Evolutionary conservation across 2,329 filamentous ascomycete species (phyloP).

Genomic region (Penicillium sp.): DNA sequence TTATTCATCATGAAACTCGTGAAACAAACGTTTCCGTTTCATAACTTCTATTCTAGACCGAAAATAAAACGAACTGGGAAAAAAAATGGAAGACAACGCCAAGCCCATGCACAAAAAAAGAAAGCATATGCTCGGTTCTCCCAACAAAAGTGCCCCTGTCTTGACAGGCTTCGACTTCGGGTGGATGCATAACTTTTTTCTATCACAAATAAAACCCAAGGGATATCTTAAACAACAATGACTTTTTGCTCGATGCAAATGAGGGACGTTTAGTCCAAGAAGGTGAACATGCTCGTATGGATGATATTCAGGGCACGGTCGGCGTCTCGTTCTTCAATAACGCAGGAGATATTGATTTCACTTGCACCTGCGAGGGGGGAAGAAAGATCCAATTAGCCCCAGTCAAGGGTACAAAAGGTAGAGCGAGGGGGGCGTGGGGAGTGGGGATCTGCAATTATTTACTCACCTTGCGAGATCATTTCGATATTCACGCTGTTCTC

Average conservation of each 20-base stretch:
- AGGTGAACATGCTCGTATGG: slow-evolving; percentile 93
- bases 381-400: slow-evolving; percentile 12
- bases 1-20: neutral
- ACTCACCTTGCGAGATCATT: slow-evolving; percentile 94
- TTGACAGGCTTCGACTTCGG: neutral
- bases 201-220: slow-evolving; percentile 12
- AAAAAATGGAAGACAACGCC: slow-evolving; percentile 14
- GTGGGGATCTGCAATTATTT: slow-evolving; percentile 8
- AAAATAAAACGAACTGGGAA: neutral
- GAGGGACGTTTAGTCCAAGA: slow-evolving; percentile 57
- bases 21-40: slow-evolving; percentile 1
- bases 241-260: slow-evolving; percentile 8
- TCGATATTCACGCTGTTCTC: slow-evolving; percentile 94
- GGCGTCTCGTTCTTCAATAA: slow-evolving; percentile 84
- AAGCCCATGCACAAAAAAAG: slow-evolving; percentile 16
- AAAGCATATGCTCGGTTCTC: slow-evolving; percentile 8
- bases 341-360: slow-evolving; percentile 98
- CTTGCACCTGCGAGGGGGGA: slow-evolving; percentile 61
- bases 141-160: neutral
- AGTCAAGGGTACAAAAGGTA: slow-evolving; percentile 7
- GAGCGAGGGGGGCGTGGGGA: slow-evolving; percentile 1
- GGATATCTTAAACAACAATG: slow-evolving; percentile 23
- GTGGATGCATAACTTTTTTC: slow-evolving; percentile 17
- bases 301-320: slow-evolving; percentile 90
- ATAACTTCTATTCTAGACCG: slow-evolving; percentile 10